Percentiles rank a stretch among this genome's conserved stretches.
Evolutionary conservation across 768 basidiomycete genomes (phyloP).

Genomic region (Omphalotus guepiniiformis): DNA sequence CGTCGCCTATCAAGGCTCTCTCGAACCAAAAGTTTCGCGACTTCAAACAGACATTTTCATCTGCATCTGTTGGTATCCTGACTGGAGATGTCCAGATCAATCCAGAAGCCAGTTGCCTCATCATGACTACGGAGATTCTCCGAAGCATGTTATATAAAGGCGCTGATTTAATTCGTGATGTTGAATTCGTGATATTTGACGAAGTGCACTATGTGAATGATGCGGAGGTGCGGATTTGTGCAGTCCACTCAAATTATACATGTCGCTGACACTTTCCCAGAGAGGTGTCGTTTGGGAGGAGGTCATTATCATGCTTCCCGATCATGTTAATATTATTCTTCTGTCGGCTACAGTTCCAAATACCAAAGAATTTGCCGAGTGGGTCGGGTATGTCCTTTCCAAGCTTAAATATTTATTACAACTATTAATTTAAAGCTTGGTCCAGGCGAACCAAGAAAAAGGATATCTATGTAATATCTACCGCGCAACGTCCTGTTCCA

Average conservation of each 20-base stretch:
- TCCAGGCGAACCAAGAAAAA: conserved; percentile 95
- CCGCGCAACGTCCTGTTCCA: conserved; percentile 92
- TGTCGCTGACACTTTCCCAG: conserved; percentile 35
- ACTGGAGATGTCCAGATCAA: conserved; percentile 99
- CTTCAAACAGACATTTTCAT: conserved; percentile 94
- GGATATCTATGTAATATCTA: conserved; percentile 98
- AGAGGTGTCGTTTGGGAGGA: conserved; percentile 99
- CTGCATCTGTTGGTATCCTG: conserved; percentile 88
- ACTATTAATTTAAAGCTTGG: not conserved
- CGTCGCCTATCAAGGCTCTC: conserved; percentile 96
- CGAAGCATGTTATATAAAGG: conserved; percentile 99
- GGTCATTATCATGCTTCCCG: conserved; percentile 99
- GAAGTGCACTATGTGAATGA: conserved; percentile 99
- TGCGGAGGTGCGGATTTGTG: conserved; percentile 65
- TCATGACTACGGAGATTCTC: conserved; percentile 98
- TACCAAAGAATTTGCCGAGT: conserved; percentile 96
- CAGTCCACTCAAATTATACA: not conserved
- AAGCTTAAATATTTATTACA: too few relatives aligned
- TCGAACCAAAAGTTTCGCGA: conserved; percentile 99
- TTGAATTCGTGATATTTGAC: conserved; percentile 99
- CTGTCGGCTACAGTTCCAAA: conserved; percentile 98
- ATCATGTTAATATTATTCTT: conserved; percentile 96
- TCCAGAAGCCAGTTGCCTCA: conserved; percentile 92
- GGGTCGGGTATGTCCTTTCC: conserved; percentile 93
- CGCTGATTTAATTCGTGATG: conserved; percentile 96